Evolutionary conservation across 2,329 filamentous ascomycete species (phyloP).

Genomic region (Aphanoascus verrucosus): DNA sequence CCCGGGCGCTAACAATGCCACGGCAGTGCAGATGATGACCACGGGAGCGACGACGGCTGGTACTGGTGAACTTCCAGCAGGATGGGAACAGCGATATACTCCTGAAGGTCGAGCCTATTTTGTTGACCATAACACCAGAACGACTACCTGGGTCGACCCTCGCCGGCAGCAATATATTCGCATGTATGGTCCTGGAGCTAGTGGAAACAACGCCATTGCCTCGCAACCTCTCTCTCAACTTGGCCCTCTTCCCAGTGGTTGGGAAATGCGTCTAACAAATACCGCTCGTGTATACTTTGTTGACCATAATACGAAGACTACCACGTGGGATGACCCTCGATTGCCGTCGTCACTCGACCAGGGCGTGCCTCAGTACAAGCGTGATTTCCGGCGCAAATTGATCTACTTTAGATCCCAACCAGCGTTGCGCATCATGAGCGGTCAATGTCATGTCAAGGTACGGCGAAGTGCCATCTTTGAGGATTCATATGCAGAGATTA

Average conservation of each 20-base stretch:
- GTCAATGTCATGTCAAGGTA: conserved; percentile 97
- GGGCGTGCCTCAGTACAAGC: conserved; percentile 98
- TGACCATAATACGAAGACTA: conserved; percentile 98
- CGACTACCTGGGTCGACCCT: conserved; percentile 97
- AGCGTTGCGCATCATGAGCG: conserved; percentile 85
- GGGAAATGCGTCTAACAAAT: conserved; percentile 99
- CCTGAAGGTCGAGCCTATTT: conserved; percentile 93
- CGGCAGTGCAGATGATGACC: conserved; percentile 75
- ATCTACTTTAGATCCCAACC: conserved; percentile 99
- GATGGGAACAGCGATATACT: conserved; percentile 94
- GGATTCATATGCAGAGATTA: conserved; percentile 97
- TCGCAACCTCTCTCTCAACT: conserved; percentile 96
- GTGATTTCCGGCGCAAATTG: conserved; percentile 92
- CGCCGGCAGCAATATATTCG: conserved; percentile 95
- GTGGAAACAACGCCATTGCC: conserved; percentile 68
- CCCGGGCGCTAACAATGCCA: conserved; percentile 40
- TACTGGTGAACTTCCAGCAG: conserved; percentile 83
- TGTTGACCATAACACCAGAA: conserved; percentile 95
- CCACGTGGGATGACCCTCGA: conserved; percentile 95
- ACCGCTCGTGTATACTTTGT: conserved; percentile 98
- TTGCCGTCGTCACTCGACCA: conserved; percentile 93
- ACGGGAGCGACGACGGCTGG: conserved; percentile 90
- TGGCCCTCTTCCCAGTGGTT: conserved; percentile 87
- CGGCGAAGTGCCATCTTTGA: conserved; percentile 95
- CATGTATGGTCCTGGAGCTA: conserved; percentile 87